Percentiles rank a stretch among this genome's conserved stretches.
phyloP scores from a whole-genome alignment of 345 rosid genomes.

The Populus deltoides region DNA sequence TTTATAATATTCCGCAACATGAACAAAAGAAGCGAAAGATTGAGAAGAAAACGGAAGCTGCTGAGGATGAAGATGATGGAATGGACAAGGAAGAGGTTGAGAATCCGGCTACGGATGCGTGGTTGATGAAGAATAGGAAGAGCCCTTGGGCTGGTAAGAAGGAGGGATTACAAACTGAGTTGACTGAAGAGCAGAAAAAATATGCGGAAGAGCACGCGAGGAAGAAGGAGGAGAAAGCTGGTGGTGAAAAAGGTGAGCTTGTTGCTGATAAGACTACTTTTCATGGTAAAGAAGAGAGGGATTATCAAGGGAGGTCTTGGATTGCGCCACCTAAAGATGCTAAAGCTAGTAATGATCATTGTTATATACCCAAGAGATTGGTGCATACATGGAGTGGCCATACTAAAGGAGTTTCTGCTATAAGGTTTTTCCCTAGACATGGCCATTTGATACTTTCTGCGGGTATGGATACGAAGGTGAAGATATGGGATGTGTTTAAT shows the following conservation, averaged over 20 bases:
- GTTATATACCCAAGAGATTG: slow-evolving; percentile 40
- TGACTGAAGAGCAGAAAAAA: slow-evolving; percentile 96
- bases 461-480: slow-evolving; percentile 93
- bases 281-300: slow-evolving; percentile 93
- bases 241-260: slow-evolving; percentile 73
- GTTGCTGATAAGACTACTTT: slow-evolving; percentile 80
- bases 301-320: slow-evolving; percentile 97
- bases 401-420: slow-evolving; percentile 41
- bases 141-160: slow-evolving; percentile 97
- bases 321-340: slow-evolving; percentile 91
- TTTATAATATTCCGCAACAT: slow-evolving; percentile 72
- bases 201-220: slow-evolving; percentile 91
- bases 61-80: slow-evolving; percentile 29
- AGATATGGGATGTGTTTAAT: slow-evolving; percentile 98
- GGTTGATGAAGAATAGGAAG: slow-evolving; percentile 81
- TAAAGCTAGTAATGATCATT: slow-evolving; percentile 86
- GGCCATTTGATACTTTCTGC: slow-evolving; percentile 98
- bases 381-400: slow-evolving; percentile 32
- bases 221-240: slow-evolving; percentile 86
- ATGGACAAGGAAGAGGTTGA: slow-evolving; percentile 50
- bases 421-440: slow-evolving; percentile 87
- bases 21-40: slow-evolving; percentile 76
- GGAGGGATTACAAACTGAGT: slow-evolving; percentile 70
- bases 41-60: slow-evolving; percentile 55
- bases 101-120: slow-evolving; percentile 75